Evolutionary conservation across 768 basidiomycete genomes (phyloP), one percentile per base, ranked within the genome.

Genomic region (Termitomyces sp.): DNA sequence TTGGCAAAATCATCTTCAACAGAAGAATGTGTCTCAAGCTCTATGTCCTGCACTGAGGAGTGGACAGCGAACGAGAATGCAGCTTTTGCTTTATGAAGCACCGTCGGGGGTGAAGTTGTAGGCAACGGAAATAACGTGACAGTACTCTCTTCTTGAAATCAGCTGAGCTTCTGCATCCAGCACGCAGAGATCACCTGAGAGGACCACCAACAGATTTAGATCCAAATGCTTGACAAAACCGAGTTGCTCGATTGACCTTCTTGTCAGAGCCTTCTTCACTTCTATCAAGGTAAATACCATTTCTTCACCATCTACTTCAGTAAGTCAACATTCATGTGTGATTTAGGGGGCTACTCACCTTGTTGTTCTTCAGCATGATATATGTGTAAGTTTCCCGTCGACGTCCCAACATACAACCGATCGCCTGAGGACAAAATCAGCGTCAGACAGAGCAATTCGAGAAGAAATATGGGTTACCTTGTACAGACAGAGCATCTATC

Each of bases 211-310:
- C 4, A 92, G 90, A 67, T 93, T 89, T n/a, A 92, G 83, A 66
- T 94, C 91, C 63, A 92, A 83, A 65, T 94, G 91, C 63, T 87
- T 87, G 64, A 98, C 82, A 57, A 87, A 89, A 0, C 88, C 92
- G 3, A 99, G 77, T 69, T 96, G 94, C 59, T 98, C 96, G 47
- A 99, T 90, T 14, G 91, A 79, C 68, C 81, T 85, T 65, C 84
- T 77, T 32, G 85, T 79, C 38, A 94, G 70, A 12, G 73, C 77
- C 67, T 87, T 88, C 83, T 82, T 92, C 36, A 81, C 80, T 67
- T 92, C 90, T 4, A 87, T 75, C 1, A 85, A 72, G 43, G 79
- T 76, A 0, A 80, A 69, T 31, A 54, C 56, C 20, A 70, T 69
- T 34, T 77, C 73, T 37, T 65, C 69, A 20, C 71, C 76, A 47